These are phyloP conservation scores for Hysterium pulicare DNA, from an alignment of 2,329 filamentous ascomycete species.

Conservation along the genomic window DNA sequence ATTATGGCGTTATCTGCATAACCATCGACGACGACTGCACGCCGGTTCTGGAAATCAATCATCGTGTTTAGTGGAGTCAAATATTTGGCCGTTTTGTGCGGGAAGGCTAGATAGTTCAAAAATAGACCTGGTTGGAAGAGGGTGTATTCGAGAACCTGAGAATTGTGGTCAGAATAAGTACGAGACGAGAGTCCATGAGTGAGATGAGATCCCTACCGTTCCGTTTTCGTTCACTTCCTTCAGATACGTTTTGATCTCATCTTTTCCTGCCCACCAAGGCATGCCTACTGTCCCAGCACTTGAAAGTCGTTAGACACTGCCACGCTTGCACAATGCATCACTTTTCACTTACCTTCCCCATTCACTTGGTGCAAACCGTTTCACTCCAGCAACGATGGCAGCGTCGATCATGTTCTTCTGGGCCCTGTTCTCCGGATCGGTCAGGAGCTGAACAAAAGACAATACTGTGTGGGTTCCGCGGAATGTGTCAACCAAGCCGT, in stretches of 20 bases:
- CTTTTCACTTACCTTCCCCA: constrained; percentile 17
- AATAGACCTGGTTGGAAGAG: constrained; percentile 54
- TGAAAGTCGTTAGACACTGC: constrained; percentile 5
- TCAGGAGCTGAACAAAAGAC: constrained; percentile 47
- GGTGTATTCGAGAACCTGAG: constrained; percentile 53
- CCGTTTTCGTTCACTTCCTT: constrained; percentile 48
- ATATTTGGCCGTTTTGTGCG: constrained; percentile 46
- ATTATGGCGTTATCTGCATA: constrained; percentile 32
- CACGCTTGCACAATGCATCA: background rate
- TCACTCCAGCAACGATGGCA: constrained; percentile 18
- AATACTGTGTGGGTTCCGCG: constrained; percentile 50
- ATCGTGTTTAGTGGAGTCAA: constrained; percentile 38
- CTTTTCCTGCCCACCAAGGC: constrained; percentile 51
- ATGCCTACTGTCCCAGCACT: constrained; percentile 37
- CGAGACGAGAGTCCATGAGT: background rate
- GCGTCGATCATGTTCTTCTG: constrained; percentile 23
- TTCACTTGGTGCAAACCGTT: constrained; percentile 23
- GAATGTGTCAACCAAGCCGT: constrained; percentile 35
- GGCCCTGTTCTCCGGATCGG: constrained; percentile 9
- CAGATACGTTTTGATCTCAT: constrained; percentile 47
- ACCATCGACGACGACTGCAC: constrained; percentile 13
- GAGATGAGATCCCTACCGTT: constrained; percentile 30
- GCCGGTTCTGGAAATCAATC: constrained; percentile 13
- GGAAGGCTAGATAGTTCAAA: constrained; percentile 51
- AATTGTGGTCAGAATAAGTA: background rate